Percentiles rank a stretch among this genome's conserved stretches.
These are phyloP conservation scores for Simmondsia chinensis DNA, from an alignment of 148 eudicot genomes.

Conservation along the genomic window DNA sequence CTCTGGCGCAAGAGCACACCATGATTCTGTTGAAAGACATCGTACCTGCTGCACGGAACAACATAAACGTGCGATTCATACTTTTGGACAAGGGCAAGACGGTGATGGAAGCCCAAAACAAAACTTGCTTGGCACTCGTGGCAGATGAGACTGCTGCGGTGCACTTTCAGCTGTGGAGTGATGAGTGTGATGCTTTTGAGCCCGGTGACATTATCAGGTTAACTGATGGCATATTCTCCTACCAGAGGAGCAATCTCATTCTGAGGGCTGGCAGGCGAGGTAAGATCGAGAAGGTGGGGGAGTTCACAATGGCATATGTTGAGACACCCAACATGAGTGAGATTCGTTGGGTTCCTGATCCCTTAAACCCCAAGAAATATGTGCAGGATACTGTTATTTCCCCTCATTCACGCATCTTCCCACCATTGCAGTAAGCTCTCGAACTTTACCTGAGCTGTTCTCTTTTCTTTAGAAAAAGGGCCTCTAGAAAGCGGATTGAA, in stretches of 20 bases:
- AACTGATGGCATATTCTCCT: conserved; percentile 64
- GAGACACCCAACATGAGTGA: conserved; percentile 90
- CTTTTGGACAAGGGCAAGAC: conserved; percentile 58
- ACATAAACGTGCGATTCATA: conserved; percentile 59
- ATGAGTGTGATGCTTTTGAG: conserved; percentile 71
- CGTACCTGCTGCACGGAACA: conserved; percentile 65
- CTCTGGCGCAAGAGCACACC: no score
- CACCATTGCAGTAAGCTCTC: conserved; percentile 17
- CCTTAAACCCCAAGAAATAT: conserved; percentile 30
- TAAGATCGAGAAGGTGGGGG: conserved; percentile 55
- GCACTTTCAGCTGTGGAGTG: conserved; percentile 87
- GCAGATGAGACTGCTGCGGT: conserved; percentile 89
- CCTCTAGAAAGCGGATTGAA: no score
- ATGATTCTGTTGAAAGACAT: conserved; percentile 43
- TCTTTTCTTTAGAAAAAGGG: no score
- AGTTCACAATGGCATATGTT: conserved; percentile 64
- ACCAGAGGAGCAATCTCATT: conserved; percentile 41
- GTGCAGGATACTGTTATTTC: conserved; percentile 34
- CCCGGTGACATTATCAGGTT: conserved; percentile 57
- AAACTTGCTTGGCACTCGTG: conserved; percentile 66
- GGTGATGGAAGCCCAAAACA: conserved; percentile 36
- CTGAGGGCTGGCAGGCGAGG: conserved; percentile 87
- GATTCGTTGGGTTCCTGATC: conserved; percentile 63
- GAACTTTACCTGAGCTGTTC: no score
- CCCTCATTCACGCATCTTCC: conserved; percentile 38